Evolutionary conservation across 352 stramenopile genomes (phyloP).

Genomic region (Phytophthora brassicae): DNA sequence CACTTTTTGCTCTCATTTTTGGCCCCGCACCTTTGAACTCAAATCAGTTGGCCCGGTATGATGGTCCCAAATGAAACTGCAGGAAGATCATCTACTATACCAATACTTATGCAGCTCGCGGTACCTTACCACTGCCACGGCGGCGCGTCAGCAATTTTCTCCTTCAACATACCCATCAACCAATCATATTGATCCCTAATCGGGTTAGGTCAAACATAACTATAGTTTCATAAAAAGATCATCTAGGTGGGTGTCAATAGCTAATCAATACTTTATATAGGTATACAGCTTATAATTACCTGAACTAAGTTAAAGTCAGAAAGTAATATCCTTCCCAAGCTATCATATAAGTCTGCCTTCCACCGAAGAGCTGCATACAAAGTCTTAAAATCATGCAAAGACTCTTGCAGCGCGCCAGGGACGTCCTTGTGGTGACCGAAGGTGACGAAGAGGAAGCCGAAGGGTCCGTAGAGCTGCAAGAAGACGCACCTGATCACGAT

Average conservation of each 20-base stretch:
- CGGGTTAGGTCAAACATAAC: too few species aligned
- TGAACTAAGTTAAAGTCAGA: too few species aligned
- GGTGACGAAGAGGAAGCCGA: constrained; percentile 22
- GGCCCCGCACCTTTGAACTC: background rate
- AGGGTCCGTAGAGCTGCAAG: constrained; percentile 6
- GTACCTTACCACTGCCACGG: background rate
- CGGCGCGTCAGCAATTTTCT: constrained; percentile 16
- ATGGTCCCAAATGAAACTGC: background rate
- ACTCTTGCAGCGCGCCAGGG: constrained; percentile 30
- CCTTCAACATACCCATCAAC: too few species aligned
- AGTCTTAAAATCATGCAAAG: constrained; percentile 22
- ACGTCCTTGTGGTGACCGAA: constrained; percentile 15
- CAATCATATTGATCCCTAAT: too few species aligned
- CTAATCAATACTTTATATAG: too few species aligned
- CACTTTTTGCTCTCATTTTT: too few species aligned
- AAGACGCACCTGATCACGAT: constrained; percentile 10
- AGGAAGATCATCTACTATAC: background rate
- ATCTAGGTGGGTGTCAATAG: too few species aligned
- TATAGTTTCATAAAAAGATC: too few species aligned
- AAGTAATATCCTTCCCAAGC: too few species aligned
- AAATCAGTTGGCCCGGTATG: background rate
- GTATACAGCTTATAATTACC: too few species aligned
- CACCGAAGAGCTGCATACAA: constrained; percentile 14
- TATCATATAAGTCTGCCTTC: too few species aligned
- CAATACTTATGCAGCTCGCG: background rate